Evolutionary conservation across 352 stramenopile species (phyloP).

Genomic region (Globisporangium irregulare): DNA sequence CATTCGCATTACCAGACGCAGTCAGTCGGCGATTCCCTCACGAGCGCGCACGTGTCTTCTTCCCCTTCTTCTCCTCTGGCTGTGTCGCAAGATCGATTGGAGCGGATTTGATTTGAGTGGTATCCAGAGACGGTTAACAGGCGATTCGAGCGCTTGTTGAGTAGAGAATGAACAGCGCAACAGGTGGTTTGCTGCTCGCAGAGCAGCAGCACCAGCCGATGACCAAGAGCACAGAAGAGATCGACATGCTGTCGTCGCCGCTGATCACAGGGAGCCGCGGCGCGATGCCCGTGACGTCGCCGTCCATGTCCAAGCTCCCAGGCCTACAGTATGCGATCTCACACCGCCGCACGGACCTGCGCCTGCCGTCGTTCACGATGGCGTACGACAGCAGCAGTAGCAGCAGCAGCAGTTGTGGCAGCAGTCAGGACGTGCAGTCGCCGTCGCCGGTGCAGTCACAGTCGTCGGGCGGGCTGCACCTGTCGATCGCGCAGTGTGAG

Average conservation of each 20-base stretch:
- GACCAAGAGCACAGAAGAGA: not conserved
- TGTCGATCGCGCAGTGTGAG: constrained; percentile 32
- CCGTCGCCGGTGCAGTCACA: not conserved
- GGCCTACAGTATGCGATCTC: constrained; percentile 66
- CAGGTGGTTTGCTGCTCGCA: constrained; percentile 10
- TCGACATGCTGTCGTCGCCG: constrained; percentile 29
- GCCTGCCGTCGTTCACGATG: constrained; percentile 42
- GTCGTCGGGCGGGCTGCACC: constrained; percentile 20
- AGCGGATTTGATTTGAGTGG: not conserved
- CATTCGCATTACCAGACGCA: not conserved
- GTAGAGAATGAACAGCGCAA: constrained; percentile 10
- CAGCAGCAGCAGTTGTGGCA: constrained; percentile 3
- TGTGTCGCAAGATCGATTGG: not conserved
- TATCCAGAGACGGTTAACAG: not conserved
- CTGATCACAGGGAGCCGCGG: constrained; percentile 34
- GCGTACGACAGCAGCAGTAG: constrained; percentile 14
- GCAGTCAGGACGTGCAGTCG: constrained; percentile 1
- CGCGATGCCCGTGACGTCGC: constrained; percentile 32
- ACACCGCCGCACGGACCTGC: constrained; percentile 39
- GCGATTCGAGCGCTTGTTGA: not conserved
- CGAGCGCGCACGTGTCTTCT: not conserved
- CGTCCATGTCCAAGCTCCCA: constrained; percentile 49
- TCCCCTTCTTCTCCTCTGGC: not conserved
- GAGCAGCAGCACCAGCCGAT: not conserved
- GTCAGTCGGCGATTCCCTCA: constrained; percentile 2